Evolutionary conservation across 352 stramenopile species (phyloP), one percentile per base, ranked within the genome.

Genomic region (Pythium scleroteichum): DNA sequence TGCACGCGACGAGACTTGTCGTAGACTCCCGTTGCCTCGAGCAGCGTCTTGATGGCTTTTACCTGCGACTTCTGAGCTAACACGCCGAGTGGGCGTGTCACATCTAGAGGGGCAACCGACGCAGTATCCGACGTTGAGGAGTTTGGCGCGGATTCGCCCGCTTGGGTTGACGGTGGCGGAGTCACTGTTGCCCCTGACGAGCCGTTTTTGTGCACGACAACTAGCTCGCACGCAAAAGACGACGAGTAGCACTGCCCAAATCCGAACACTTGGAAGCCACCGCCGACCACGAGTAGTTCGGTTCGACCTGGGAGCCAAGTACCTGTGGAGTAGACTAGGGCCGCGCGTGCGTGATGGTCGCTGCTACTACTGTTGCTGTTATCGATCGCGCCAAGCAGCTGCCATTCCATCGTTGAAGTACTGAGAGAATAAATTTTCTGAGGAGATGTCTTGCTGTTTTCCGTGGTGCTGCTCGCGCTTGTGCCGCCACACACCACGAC

Each of bases 231-330:
- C n/a, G 72, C 68, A 52, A 85, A 79, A 26, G 71, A 60, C 22
- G 76, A 78, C 23, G 82, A 90, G 64, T 93, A 94, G 53, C 90
- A 82, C 38, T 91, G 79, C 0, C 81, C 86, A 60, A 94, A 95
- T 14, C 86, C 86, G 73, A 92, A 95, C 46, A 78, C 88, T 64
- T 95, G 86, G 53, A 90, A 92, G 5, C 86, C 84, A 44, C 86
- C 86, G 0, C 86, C 86, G 13, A 92, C 53, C 42, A 92, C 56
- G 50, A 82, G 38, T 78, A 60, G 16, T 62, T 76, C 41, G 51
- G 68, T 58, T 44, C 73, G n/a, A 40, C 68, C 26, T 0, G 55
- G 33, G 46, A 89, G 59, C 81, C 81, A 93, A 16, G 69, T 72
- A 26, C 62, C 72, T 9, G 73, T 87, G 47, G 84, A 75, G 13